Evolutionary conservation across 2,329 filamentous ascomycete species (phyloP).

Genomic region (Pyrenophora tritici-repentis): DNA sequence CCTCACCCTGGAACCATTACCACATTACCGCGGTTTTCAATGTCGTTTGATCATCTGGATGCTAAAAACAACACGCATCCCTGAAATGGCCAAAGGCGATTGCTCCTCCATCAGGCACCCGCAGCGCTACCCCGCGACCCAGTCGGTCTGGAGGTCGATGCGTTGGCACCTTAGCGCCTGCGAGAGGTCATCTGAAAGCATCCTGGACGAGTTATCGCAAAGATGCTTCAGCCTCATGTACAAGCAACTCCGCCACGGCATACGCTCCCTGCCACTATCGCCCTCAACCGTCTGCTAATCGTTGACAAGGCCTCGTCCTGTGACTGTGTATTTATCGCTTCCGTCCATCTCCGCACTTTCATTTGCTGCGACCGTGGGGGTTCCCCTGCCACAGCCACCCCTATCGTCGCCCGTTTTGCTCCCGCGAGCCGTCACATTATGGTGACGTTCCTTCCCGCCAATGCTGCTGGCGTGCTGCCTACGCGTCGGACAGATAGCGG

Average conservation of each 20-base stretch:
- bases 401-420: conserved; percentile 9
- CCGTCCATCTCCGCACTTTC: conserved; percentile 24
- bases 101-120: conserved; percentile 41
- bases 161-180: conserved; percentile 47
- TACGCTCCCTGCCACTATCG: conserved; percentile 47
- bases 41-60: conserved; percentile 32
- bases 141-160: conserved; percentile 44
- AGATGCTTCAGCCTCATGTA: conserved; percentile 44
- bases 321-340: conserved; percentile 37
- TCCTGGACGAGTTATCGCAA: conserved; percentile 32
- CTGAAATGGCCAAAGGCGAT: conserved; percentile 27
- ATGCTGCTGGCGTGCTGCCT: conserved; percentile 18
- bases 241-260: conserved; percentile 43
- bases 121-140: conserved; percentile 39
- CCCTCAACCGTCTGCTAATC: conserved; percentile 48
- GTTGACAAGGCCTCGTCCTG: conserved; percentile 29
- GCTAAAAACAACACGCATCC: conserved; percentile 37
- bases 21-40: conserved; percentile 15
- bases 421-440: conserved; percentile 13
- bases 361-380: conserved; percentile 39
- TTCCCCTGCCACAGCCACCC: conserved; percentile 29
- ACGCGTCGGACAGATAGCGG: conserved; percentile 10
- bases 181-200: conserved; percentile 44
- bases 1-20: too few relatives aligned
- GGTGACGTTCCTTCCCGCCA: conserved; percentile 23